These are phyloP conservation scores for Termitomyces sp. DNA, from an alignment of 768 basidiomycete genomes.

Conservation along the genomic window DNA sequence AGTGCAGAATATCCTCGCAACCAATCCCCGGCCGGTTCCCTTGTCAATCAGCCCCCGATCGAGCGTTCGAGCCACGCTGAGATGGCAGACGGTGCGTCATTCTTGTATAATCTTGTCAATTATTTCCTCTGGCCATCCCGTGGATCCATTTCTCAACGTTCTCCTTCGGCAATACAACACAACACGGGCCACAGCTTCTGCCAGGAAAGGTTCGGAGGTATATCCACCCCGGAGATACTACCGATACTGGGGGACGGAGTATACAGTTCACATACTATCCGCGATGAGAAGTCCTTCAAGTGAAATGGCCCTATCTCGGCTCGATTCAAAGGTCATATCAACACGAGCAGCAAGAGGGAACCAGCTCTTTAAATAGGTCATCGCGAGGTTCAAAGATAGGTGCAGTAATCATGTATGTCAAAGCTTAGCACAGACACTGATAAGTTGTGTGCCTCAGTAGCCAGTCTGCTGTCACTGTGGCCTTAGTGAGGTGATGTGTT, in stretches of 20 bases:
- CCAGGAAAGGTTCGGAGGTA: constrained; percentile 4
- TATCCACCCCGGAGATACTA: not conserved
- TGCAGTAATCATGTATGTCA: not conserved
- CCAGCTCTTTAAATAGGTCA: not conserved
- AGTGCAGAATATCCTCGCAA: too few species aligned
- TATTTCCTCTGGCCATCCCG: too few species aligned
- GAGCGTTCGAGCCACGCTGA: too few species aligned
- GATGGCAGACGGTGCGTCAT: too few species aligned
- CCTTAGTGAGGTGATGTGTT: constrained; percentile 1
- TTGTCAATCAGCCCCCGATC: too few species aligned
- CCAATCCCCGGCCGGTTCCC: too few species aligned
- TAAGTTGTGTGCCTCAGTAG: not conserved
- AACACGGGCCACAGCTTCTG: too few species aligned
- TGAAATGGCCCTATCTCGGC: not conserved
- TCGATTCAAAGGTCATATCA: not conserved
- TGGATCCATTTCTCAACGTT: too few species aligned
- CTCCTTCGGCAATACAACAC: too few species aligned
- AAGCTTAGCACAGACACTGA: constrained; percentile 8
- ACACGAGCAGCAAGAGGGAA: not conserved
- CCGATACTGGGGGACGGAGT: not conserved
- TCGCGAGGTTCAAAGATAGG: not conserved
- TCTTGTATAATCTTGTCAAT: too few species aligned
- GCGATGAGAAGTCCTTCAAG: too few species aligned
- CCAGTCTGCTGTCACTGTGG: not conserved
- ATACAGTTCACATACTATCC: not conserved